Conservation (phyloP, 1,284 basidiomycete genomes). For the Chondrostereum purpureum region DNA sequence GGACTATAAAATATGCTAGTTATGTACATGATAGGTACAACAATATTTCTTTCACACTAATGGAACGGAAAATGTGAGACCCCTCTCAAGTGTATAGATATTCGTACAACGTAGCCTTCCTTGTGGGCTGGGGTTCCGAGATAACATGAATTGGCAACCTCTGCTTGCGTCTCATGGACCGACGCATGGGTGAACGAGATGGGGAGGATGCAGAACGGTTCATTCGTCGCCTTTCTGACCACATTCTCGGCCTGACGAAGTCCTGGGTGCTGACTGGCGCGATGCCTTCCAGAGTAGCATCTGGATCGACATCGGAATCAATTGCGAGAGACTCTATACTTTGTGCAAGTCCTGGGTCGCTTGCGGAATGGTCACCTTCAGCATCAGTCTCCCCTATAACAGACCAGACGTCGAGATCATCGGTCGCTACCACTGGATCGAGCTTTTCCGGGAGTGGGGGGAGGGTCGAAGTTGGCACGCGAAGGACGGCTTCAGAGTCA, state of each 20-base stretch:
- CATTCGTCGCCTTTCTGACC: slow-evolving; percentile 3
- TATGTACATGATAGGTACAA: too few species aligned
- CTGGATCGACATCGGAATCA: slow-evolving; percentile 9
- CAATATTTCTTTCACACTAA: too few species aligned
- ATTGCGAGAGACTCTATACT: slow-evolving; percentile 19
- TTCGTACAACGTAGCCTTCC: slow-evolving; percentile 2
- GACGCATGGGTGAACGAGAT: slow-evolving; percentile 34
- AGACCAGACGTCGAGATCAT: slow-evolving; percentile 26
- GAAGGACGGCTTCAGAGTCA: slow-evolving; percentile 33
- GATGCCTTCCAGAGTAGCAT: slow-evolving; percentile 8
- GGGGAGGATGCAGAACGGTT: slow-evolving; percentile 34
- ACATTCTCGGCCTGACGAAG: slow-evolving; percentile 1
- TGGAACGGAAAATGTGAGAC: too few species aligned
- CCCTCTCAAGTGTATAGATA: slow-evolving; percentile 10
- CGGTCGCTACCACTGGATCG: too few species aligned
- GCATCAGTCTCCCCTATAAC: slow-evolving; percentile 26
- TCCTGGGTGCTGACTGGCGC: not conserved
- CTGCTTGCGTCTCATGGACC: slow-evolving; percentile 10
- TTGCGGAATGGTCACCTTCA: slow-evolving; percentile 28
- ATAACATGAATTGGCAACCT: too few species aligned
- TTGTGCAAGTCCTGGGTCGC: slow-evolving; percentile 22
- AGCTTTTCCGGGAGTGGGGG: slow-evolving; percentile 11
- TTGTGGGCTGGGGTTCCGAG: not conserved
- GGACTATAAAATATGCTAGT: too few species aligned
- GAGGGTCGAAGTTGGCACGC: slow-evolving; percentile 19